Evolutionary conservation across 352 stramenopile species (phyloP).

Genomic region (Pythium guiyangense): DNA sequence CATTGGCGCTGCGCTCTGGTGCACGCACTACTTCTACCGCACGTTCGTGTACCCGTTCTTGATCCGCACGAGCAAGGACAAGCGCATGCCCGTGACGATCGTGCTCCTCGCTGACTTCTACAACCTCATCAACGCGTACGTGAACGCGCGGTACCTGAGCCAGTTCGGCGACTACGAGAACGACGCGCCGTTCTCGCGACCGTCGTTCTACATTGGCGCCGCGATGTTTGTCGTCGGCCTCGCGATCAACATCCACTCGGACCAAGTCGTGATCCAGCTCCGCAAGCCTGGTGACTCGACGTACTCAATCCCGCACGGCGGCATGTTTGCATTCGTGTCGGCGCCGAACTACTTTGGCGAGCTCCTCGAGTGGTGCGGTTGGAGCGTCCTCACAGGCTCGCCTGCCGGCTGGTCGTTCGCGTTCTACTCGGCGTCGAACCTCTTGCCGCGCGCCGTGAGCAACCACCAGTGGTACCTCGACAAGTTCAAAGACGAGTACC

Average conservation of each 20-base stretch:
- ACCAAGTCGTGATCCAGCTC: constrained; percentile 65
- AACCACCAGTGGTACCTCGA: constrained; percentile 56
- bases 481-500: constrained; percentile 47
- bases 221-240: constrained; percentile 48
- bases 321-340: constrained; percentile 67
- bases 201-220: constrained; percentile 51
- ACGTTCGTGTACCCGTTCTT: constrained; percentile 69
- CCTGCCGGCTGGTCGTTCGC: constrained; percentile 41
- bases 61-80: constrained; percentile 42
- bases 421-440: constrained; percentile 47
- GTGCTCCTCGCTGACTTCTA: constrained; percentile 50
- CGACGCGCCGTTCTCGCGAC: constrained; percentile 25
- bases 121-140: constrained; percentile 72
- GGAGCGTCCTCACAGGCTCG: constrained; percentile 53
- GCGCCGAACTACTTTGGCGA: constrained; percentile 77
- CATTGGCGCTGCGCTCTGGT: constrained; percentile 52
- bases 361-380: constrained; percentile 71
- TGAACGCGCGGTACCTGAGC: constrained; percentile 64
- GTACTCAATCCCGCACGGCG: constrained; percentile 56
- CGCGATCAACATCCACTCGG: constrained; percentile 59
- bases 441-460: constrained; percentile 37
- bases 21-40: constrained; percentile 64
- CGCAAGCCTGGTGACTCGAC: constrained; percentile 46
- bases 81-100: constrained; percentile 59
- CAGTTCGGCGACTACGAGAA: constrained; percentile 49